These are phyloP conservation scores for Loxodes magnus DNA, from an alignment of 73 alveolate species.

Conservation along the genomic window DNA sequence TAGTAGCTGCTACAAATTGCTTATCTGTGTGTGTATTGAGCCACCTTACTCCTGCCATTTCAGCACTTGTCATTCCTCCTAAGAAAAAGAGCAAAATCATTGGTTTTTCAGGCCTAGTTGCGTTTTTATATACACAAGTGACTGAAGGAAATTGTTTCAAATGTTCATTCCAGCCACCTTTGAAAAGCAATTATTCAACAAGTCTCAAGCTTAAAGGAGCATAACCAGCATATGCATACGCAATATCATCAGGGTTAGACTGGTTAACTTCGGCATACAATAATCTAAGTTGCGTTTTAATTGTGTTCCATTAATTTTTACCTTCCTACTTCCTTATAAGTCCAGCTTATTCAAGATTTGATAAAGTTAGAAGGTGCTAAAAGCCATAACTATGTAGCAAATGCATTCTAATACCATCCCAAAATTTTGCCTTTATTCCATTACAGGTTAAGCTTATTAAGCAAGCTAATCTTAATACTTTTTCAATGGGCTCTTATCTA, in stretches of 20 bases:
- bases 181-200: not conserved
- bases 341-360: constrained; percentile 27
- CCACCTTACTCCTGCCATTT: constrained; percentile 54
- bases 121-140: not conserved
- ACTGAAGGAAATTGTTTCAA: constrained; percentile 11
- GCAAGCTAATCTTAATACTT: constrained; percentile 26
- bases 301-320: constrained; percentile 13
- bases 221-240: constrained; percentile 32
- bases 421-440: constrained; percentile 26
- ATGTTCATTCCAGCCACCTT: constrained; percentile 11
- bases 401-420: constrained; percentile 31
- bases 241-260: constrained; percentile 26
- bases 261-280: constrained; percentile 29
- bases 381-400: constrained; percentile 30
- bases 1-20: constrained; percentile 39
- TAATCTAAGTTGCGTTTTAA: constrained; percentile 16
- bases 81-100: constrained; percentile 33
- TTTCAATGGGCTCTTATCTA: constrained; percentile 21
- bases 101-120: constrained; percentile 18
- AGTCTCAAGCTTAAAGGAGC: constrained; percentile 31
- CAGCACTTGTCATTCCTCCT: constrained; percentile 75
- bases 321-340: constrained; percentile 24
- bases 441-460: constrained; percentile 19
- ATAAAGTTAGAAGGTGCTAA: constrained; percentile 14
- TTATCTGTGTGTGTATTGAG: constrained; percentile 28